Evolutionary conservation across 2,329 filamentous ascomycete species (phyloP).

Genomic region (Phyllosticta capitalensis): DNA sequence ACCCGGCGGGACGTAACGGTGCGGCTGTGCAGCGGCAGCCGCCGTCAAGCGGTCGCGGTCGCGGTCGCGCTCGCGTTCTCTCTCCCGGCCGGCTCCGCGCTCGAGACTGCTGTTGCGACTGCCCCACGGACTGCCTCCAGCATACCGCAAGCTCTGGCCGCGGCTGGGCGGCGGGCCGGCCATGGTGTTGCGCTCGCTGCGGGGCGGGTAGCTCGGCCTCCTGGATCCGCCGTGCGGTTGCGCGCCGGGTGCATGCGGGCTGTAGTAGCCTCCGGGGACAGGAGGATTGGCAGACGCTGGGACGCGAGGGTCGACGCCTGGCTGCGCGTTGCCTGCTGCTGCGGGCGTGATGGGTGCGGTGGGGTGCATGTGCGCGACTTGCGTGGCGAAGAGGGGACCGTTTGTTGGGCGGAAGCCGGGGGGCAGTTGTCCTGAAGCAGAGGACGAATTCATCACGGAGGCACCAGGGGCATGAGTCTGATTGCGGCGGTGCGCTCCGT

Average conservation of each 20-base stretch:
- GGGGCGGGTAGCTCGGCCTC: constrained; percentile 6
- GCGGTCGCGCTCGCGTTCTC: not conserved
- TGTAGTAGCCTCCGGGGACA: not conserved
- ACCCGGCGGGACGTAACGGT: not conserved
- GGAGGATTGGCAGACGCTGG: not conserved
- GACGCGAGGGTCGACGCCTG: constrained; percentile 17
- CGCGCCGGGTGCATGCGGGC: not conserved
- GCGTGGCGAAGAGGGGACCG: constrained; percentile 38
- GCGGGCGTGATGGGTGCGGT: constrained; percentile 1
- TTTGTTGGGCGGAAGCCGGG: constrained; percentile 35
- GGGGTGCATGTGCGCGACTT: constrained; percentile 32
- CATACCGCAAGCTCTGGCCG: constrained; percentile 5
- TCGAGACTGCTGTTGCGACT: constrained; percentile 5
- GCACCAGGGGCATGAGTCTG: not conserved
- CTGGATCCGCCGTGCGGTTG: not conserved
- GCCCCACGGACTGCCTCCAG: not conserved
- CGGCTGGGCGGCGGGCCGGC: not conserved
- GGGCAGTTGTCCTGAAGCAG: not conserved
- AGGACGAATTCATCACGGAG: not conserved
- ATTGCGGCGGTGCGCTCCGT: constrained; percentile 15
- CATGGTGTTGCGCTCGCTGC: not conserved
- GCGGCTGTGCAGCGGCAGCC: not conserved
- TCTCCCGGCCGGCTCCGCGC: not conserved
- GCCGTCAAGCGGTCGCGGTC: no score
- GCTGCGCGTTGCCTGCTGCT: constrained; percentile 29